phyloP scores from a whole-genome alignment of 768 basidiomycete species.

The Mycena amicta region DNA sequence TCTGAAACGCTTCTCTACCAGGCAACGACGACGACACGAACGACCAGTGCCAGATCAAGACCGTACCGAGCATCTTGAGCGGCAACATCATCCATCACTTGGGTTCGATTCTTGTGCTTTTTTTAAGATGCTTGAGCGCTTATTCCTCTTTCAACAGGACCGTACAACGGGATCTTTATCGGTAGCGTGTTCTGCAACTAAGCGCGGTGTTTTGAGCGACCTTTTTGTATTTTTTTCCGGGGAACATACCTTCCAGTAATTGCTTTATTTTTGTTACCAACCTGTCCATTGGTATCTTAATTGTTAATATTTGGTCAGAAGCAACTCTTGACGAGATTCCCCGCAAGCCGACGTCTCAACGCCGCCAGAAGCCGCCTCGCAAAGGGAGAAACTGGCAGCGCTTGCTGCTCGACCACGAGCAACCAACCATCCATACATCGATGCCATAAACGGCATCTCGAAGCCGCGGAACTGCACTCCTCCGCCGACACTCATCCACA shows the following conservation, averaged over 20 bases:
- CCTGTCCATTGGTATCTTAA: neutral
- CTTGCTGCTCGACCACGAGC: too few species aligned
- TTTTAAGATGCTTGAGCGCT: neutral
- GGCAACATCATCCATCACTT: constrained; percentile 48
- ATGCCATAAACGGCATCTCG: too few species aligned
- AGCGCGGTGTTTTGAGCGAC: constrained; percentile 8
- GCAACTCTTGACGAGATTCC: neutral
- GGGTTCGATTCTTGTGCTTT: too few species aligned
- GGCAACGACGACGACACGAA: constrained; percentile 51
- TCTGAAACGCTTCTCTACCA: constrained; percentile 12
- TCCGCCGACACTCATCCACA: too few species aligned
- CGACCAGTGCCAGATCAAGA: constrained; percentile 45
- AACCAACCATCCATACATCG: too few species aligned
- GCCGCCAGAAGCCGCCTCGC: too few species aligned
- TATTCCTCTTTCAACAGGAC: constrained; percentile 5
- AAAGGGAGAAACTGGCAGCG: neutral
- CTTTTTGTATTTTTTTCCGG: neutral
- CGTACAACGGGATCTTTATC: constrained; percentile 42
- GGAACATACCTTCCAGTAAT: neutral
- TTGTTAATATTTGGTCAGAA: neutral
- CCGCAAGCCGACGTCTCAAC: too few species aligned
- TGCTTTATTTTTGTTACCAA: too few species aligned
- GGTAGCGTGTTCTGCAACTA: constrained; percentile 38
- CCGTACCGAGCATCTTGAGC: constrained; percentile 45
- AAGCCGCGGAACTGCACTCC: too few species aligned